Conservation (phyloP, 2,329 filamentous ascomycete genomes). For the Curvularia verruculosa region DNA sequence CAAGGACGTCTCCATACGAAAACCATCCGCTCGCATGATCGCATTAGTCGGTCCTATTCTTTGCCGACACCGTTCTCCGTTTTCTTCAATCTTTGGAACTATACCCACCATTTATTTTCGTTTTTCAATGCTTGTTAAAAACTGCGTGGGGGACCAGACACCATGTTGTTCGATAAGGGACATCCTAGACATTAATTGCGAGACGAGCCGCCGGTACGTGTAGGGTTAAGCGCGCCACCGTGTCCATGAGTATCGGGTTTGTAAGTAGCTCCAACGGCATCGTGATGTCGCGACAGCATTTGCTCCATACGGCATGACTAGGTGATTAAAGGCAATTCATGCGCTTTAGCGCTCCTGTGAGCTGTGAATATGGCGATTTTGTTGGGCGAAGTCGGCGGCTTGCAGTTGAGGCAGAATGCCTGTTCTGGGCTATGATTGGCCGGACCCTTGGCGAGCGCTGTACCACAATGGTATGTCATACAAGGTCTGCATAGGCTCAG, state of each 20-base stretch:
- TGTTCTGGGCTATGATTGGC: slow-evolving; percentile 36
- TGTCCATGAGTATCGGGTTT: slow-evolving; percentile 1
- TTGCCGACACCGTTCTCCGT: neutral
- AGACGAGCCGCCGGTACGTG: slow-evolving; percentile 26
- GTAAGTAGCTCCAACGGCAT: neutral
- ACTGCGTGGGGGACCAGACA: neutral
- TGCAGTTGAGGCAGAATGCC: slow-evolving; percentile 24
- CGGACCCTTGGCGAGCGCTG: slow-evolving; percentile 19
- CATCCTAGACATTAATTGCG: slow-evolving; percentile 19
- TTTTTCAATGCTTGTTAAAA: neutral
- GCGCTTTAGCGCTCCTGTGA: slow-evolving; percentile 25
- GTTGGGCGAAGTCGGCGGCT: slow-evolving; percentile 40
- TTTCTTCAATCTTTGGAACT: neutral
- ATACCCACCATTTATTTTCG: neutral
- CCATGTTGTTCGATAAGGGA: slow-evolving; percentile 3
- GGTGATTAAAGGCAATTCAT: slow-evolving; percentile 1
- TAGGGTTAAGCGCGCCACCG: slow-evolving; percentile 16
- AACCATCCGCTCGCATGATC: neutral
- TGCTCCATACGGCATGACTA: slow-evolving; percentile 1
- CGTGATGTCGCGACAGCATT: neutral
- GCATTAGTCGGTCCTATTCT: neutral
- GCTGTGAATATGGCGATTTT: slow-evolving; percentile 20
- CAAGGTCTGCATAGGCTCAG: slow-evolving; percentile 28
- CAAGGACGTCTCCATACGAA: neutral
- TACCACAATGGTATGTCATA: slow-evolving; percentile 35